Conservation (phyloP, 768 basidiomycete genomes). For the Crucibulum laeve region DNA sequence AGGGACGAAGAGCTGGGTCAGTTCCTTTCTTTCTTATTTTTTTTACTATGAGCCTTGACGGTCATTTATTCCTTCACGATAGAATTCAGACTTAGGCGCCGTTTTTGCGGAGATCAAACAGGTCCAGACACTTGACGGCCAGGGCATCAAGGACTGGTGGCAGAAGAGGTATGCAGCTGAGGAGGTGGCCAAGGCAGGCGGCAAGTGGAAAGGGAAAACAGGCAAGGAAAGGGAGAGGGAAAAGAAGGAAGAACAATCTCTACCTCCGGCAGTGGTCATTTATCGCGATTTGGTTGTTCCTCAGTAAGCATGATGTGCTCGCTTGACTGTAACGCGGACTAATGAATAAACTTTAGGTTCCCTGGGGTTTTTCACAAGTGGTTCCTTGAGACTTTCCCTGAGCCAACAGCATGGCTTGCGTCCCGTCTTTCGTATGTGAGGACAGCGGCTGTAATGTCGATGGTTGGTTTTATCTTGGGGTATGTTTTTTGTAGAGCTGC, state of each 20-base stretch:
- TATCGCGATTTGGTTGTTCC: too few relatives aligned
- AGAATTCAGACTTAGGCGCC: constrained; percentile 43
- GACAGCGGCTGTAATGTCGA: constrained; percentile 95
- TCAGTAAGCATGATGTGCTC: too few relatives aligned
- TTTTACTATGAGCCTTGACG: background rate
- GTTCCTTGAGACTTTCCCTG: constrained; percentile 96
- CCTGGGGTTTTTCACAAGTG: constrained; percentile 94
- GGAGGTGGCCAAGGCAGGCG: too few relatives aligned
- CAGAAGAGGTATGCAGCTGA: too few relatives aligned
- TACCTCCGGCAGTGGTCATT: too few relatives aligned
- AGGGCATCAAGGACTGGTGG: too few relatives aligned
- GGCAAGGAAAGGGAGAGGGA: too few relatives aligned
- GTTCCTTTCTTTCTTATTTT: constrained; percentile 4
- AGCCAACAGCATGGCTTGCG: constrained; percentile 91
- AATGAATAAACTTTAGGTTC: constrained; percentile 37
- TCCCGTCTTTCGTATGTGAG: constrained; percentile 84
- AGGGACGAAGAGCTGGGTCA: constrained; percentile 37
- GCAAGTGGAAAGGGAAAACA: too few relatives aligned
- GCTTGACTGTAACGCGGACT: too few relatives aligned
- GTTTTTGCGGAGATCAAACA: constrained; percentile 46
- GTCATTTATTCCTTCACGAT: background rate
- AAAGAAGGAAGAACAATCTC: too few relatives aligned
- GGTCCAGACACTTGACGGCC: too few relatives aligned
- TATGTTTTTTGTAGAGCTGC: constrained; percentile 26
- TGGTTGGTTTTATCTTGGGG: constrained; percentile 98